These are phyloP conservation scores for Dillenia turbinata DNA, from an alignment of 164 flowering plant genomes.

Conservation along the genomic window DNA sequence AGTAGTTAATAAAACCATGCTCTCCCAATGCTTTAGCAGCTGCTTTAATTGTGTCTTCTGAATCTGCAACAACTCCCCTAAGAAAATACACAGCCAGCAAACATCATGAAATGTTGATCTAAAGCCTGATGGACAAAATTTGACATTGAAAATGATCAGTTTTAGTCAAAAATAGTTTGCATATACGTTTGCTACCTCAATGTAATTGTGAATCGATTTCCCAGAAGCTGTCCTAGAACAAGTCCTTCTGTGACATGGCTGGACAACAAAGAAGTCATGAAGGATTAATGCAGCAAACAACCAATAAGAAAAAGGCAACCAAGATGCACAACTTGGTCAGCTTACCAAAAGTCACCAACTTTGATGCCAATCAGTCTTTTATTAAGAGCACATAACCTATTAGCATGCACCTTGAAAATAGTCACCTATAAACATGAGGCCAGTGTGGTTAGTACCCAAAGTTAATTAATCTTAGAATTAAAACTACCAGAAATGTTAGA, in stretches of 20 bases:
- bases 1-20: conserved; percentile 90
- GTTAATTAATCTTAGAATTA: not conserved
- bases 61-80: conserved; percentile 86
- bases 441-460: not conserved
- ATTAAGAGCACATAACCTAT: conserved; percentile 74
- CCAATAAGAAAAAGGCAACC: conserved; percentile 1
- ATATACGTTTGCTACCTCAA: conserved; percentile 44
- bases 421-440: conserved; percentile 54
- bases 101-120: conserved; percentile 3
- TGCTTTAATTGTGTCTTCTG: conserved; percentile 68
- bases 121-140: not conserved
- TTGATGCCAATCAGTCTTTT: conserved; percentile 81
- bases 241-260: conserved; percentile 85
- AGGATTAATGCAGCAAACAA: conserved; percentile 1
- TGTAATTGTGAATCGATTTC: conserved; percentile 85
- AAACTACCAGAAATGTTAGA: too few species aligned
- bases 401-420: conserved; percentile 79
- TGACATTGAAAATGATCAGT: not conserved
- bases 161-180: not conserved
- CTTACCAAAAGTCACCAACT: conserved; percentile 93
- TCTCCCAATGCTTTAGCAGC: conserved; percentile 70
- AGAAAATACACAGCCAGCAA: conserved; percentile 20
- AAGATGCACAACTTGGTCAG: not conserved
- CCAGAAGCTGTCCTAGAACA: conserved; percentile 89
- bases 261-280: conserved; percentile 17